phyloP scores from a whole-genome alignment of 495 filamentous ascomycete genomes.

The Daldinia decipiens region DNA sequence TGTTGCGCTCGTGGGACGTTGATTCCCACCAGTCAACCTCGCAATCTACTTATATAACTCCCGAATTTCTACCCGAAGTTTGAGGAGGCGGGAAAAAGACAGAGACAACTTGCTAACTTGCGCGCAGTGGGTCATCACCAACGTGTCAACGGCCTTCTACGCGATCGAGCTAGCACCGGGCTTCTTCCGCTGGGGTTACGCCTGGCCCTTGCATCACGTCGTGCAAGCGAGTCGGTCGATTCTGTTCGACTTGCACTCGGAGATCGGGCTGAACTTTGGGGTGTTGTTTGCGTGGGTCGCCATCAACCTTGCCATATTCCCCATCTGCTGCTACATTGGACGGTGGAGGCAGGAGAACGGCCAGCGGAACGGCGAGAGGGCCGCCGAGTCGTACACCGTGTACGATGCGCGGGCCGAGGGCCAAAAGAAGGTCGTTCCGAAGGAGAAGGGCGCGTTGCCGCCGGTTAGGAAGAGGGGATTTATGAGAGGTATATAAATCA shows the following conservation, averaged over 20 bases:
- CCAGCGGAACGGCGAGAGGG: constrained; percentile 43
- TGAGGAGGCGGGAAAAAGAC: neutral
- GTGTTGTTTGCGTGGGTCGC: constrained; percentile 70
- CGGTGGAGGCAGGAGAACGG: constrained; percentile 63
- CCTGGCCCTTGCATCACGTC: constrained; percentile 75
- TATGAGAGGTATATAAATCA: constrained; percentile 23
- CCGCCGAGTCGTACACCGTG: constrained; percentile 30
- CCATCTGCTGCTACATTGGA: constrained; percentile 68
- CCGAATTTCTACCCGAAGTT: neutral
- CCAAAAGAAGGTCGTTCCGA: constrained; percentile 35
- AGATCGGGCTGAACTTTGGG: constrained; percentile 72
- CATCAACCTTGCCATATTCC: constrained; percentile 67
- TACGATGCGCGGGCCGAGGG: constrained; percentile 28
- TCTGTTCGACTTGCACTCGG: constrained; percentile 69
- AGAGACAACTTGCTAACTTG: constrained; percentile 8
- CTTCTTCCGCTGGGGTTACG: constrained; percentile 76
- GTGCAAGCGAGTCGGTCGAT: constrained; percentile 71
- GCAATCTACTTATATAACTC: neutral
- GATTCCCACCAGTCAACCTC: neutral
- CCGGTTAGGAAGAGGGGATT: constrained; percentile 42
- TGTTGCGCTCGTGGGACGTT: neutral
- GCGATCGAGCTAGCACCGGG: constrained; percentile 65
- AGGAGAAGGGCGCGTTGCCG: constrained; percentile 38
- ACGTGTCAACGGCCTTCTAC: constrained; percentile 74
- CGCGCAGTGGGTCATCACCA: constrained; percentile 72